These are phyloP conservation scores for Coniferiporia sulphurascens DNA, from an alignment of 1,284 basidiomycete species.

Conservation along the genomic window DNA sequence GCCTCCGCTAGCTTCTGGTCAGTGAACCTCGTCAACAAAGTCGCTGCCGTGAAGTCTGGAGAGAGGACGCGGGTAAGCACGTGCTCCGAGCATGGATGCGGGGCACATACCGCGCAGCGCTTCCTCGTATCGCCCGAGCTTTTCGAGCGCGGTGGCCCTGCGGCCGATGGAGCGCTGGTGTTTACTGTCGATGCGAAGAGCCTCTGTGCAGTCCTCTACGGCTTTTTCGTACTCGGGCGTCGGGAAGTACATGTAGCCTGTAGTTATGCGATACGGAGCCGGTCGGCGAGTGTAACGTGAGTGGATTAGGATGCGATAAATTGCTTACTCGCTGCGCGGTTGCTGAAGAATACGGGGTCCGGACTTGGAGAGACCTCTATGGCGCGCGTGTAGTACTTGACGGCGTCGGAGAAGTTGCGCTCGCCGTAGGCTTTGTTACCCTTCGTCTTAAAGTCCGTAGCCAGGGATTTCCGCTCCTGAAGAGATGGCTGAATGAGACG, in stretches of 20 bases:
- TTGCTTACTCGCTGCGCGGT: conserved; percentile 85
- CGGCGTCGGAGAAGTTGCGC: conserved; percentile 75
- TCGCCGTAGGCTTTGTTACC: conserved; percentile 89
- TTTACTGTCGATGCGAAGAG: conserved; percentile 77
- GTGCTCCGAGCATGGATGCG: background rate
- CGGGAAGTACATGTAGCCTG: conserved; percentile 88
- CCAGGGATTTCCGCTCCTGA: conserved; percentile 73
- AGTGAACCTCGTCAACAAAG: conserved; percentile 91
- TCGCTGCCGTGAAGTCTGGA: conserved; percentile 91
- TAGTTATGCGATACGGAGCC: background rate
- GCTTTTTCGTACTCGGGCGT: conserved; percentile 83
- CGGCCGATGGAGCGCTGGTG: conserved; percentile 97
- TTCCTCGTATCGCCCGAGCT: conserved; percentile 70
- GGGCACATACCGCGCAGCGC: conserved; percentile 64
- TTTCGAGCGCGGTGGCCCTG: conserved; percentile 83
- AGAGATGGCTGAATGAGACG: too few species aligned
- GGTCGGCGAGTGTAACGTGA: background rate
- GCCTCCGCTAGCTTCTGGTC: conserved; percentile 76
- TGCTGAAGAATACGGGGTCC: conserved; percentile 95
- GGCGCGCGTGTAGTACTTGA: conserved; percentile 86
- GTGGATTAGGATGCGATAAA: conserved; percentile 28
- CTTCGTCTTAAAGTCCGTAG: conserved; percentile 78
- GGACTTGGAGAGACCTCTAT: conserved; percentile 81
- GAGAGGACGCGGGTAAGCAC: background rate
- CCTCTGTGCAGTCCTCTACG: conserved; percentile 88